Evolutionary conservation across 345 rosid genomes (phyloP), one percentile per base, ranked within the genome.

Genomic region (Murraya koenigii): DNA sequence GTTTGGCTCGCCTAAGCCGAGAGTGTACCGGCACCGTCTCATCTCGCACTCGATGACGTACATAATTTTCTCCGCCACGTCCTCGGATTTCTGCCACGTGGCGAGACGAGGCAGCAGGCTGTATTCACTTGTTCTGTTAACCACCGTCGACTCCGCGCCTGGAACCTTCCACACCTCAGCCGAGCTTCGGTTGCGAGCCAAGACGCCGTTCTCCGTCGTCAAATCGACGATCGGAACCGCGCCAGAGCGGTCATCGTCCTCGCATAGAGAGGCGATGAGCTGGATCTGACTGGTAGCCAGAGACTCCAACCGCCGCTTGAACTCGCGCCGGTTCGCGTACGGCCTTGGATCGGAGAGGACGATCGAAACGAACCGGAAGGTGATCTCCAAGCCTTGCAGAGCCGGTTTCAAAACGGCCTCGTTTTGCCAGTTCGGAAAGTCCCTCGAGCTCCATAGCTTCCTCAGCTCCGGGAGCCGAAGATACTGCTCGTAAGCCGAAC

Each of bases 1-100:
- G 80, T 96, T 96, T 0, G 93, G 95, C 80, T 96, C 98, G 3
- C 98, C 97, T 32, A 96, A 67, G 2, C 99, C 98, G 0, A 96
- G 86, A 17, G 99, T 90, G 87, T 87, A 96, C 17, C 86, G 85
- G 60, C 97, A 91, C 75, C 88, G 52, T 73, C 92, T 81, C 95
- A 96, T 89, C 88, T 90, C 95, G 82, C 89, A 86, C 83, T 96
- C 98, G 71, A 96, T 87, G 56, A 92, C 72, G 76, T 79, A 88
- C 39, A 88, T 76, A 67, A 92, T 87, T 77, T 88, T 90, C 85
- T 84, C 79, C 3, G 98, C 98, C 3, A 88, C 52, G 9, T 84
- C 90, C 66, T 90, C 94, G 5, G 99, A 85, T 78, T 82, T 94
- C 39, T 86, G 80, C 99, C 99, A 96, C 77, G 91, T 72, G 30